Evolutionary conservation across 2,329 filamentous ascomycete genomes (phyloP).

Genomic region (Cyphellophora attinorum): DNA sequence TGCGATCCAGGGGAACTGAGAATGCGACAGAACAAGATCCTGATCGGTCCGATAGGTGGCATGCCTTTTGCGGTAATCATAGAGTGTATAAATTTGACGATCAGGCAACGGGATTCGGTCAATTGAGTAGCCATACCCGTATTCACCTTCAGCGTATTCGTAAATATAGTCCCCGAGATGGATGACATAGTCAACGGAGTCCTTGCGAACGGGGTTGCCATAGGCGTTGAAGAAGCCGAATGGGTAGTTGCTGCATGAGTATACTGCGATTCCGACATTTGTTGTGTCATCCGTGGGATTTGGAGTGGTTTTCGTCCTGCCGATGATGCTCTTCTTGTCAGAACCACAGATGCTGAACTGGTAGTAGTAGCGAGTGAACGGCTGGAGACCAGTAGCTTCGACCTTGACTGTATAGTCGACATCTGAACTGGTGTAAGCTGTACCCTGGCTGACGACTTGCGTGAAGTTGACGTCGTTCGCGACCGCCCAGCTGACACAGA

Average conservation of each 20-base stretch:
- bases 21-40: slow-evolving; percentile 48
- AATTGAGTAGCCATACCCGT: slow-evolving; percentile 43
- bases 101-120: slow-evolving; percentile 45
- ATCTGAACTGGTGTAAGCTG: slow-evolving; percentile 60
- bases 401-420: slow-evolving; percentile 69
- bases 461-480: slow-evolving; percentile 38
- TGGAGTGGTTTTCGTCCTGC: slow-evolving; percentile 62
- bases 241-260: slow-evolving; percentile 62
- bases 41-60: slow-evolving; percentile 53
- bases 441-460: slow-evolving; percentile 45
- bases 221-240: slow-evolving; percentile 20
- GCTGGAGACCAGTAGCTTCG: slow-evolving; percentile 50
- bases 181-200: slow-evolving; percentile 51
- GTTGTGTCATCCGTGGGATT: slow-evolving; percentile 45
- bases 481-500: slow-evolving; percentile 60
- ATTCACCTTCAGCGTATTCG: slow-evolving; percentile 35
- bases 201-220: slow-evolving; percentile 46
- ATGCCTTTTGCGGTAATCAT: slow-evolving; percentile 46
- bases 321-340: slow-evolving; percentile 50
- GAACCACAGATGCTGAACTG: slow-evolving; percentile 61
- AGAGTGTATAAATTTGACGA: slow-evolving; percentile 37
- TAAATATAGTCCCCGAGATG: slow-evolving; percentile 57
- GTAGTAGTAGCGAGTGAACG: slow-evolving; percentile 54
- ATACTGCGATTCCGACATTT: slow-evolving; percentile 55
- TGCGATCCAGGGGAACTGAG: slow-evolving; percentile 52